Conservation (phyloP, 2,329 filamentous ascomycete species). For the Alternaria triticimaculans region DNA sequence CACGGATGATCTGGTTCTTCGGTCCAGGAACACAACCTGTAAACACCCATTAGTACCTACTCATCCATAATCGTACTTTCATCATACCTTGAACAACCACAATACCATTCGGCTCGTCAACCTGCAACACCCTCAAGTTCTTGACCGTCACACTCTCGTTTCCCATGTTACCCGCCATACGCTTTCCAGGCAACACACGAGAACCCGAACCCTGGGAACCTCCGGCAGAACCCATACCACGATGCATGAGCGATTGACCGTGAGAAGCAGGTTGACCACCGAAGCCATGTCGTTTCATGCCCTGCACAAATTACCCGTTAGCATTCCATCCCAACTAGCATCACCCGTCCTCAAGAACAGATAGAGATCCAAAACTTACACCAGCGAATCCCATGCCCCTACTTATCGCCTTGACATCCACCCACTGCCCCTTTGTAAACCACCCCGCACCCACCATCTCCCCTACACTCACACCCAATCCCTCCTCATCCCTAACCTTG, state of each 20-base stretch:
- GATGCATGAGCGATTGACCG: slow-evolving; percentile 94
- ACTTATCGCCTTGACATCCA: slow-evolving; percentile 80
- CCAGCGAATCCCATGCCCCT: slow-evolving; percentile 93
- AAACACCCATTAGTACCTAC: neutral
- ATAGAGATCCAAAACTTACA: slow-evolving; percentile 49
- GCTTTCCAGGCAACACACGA: slow-evolving; percentile 92
- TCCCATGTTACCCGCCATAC: slow-evolving; percentile 97
- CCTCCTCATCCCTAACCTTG: slow-evolving; percentile 74
- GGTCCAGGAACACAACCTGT: slow-evolving; percentile 79
- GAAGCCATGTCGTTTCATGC: slow-evolving; percentile 97
- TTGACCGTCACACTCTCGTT: slow-evolving; percentile 86
- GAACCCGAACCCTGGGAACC: slow-evolving; percentile 91
- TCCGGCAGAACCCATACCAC: slow-evolving; percentile 88
- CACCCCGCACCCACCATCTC: slow-evolving; percentile 81
- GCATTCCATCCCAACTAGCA: neutral
- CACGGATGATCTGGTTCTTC: slow-evolving; percentile 81
- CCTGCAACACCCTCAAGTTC: slow-evolving; percentile 87
- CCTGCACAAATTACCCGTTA: slow-evolving; percentile 49
- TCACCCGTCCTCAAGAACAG: neutral
- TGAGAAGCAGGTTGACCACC: slow-evolving; percentile 87
- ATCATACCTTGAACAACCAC: slow-evolving; percentile 79
- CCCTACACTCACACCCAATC: slow-evolving; percentile 77
- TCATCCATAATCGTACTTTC: neutral
- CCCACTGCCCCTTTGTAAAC: slow-evolving; percentile 88
- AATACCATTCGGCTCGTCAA: slow-evolving; percentile 85